These are phyloP conservation scores for Kalmusia sp. DNA, from an alignment of 2,329 filamentous ascomycete species.

Conservation along the genomic window DNA sequence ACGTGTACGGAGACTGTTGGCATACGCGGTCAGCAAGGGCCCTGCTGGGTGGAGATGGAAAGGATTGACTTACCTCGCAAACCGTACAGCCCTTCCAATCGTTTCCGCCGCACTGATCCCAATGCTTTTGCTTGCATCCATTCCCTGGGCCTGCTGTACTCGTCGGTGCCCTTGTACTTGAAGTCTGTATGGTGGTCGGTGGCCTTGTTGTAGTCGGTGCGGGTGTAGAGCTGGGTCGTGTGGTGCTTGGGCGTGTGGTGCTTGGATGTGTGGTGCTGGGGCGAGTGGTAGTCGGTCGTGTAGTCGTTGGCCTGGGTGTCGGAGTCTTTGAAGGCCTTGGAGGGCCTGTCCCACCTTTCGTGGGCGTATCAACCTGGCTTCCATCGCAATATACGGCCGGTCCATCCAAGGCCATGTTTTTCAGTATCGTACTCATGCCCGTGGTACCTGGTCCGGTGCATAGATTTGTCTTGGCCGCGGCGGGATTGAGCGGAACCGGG, in stretches of 20 bases:
- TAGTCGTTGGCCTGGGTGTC: slow-evolving; percentile 11
- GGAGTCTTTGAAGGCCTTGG: slow-evolving; percentile 16
- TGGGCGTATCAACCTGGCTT: slow-evolving; percentile 35
- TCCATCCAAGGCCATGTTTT: slow-evolving; percentile 67
- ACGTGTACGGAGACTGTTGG: slow-evolving; percentile 32
- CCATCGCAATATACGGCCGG: slow-evolving; percentile 64
- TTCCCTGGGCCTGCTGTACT: slow-evolving; percentile 28
- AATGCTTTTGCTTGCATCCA: slow-evolving; percentile 34
- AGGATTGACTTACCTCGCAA: slow-evolving; percentile 29
- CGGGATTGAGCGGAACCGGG: slow-evolving; percentile 45
- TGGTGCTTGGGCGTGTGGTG: slow-evolving; percentile 4
- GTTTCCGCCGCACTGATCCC: slow-evolving; percentile 39
- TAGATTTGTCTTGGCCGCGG: slow-evolving; percentile 40
- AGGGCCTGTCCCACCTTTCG: slow-evolving; percentile 28
- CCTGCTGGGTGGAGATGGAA: background rate
- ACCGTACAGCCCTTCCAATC: slow-evolving; percentile 39
- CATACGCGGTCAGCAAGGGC: slow-evolving; percentile 1
- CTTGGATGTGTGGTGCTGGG: background rate
- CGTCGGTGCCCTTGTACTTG: slow-evolving; percentile 26
- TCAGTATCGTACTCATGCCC: slow-evolving; percentile 69
- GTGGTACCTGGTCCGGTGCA: slow-evolving; percentile 58
- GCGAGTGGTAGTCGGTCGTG: slow-evolving; percentile 8
- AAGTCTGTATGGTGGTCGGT: slow-evolving; percentile 1
- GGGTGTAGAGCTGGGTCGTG: too few relatives aligned
- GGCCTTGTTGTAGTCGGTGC: slow-evolving; percentile 12